These are phyloP conservation scores for Paraleonurus japonicus DNA, from an alignment of 257 asterid genomes.

Conservation along the genomic window DNA sequence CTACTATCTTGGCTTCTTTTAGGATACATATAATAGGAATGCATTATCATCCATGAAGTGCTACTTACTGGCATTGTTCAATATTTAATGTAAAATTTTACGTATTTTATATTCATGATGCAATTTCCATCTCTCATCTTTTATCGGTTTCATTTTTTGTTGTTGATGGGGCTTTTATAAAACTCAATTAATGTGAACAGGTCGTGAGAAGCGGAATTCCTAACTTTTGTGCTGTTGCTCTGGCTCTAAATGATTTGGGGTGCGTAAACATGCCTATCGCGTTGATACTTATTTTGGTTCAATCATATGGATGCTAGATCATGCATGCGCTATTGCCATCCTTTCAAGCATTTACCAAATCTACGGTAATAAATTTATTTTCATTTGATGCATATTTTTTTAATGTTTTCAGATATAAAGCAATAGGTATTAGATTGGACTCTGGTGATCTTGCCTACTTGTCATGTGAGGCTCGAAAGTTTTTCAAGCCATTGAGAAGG, in stretches of 20 bases:
- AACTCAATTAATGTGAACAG: conserved; percentile 50
- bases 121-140: conserved; percentile 10
- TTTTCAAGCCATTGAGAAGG: conserved; percentile 69
- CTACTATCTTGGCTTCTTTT: neutral
- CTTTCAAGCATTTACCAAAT: no score
- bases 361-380: neutral
- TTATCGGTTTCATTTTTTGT: neutral
- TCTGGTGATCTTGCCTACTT: conserved; percentile 98
- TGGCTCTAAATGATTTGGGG: conserved; percentile 92
- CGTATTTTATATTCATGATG: conserved; percentile 13
- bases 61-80: neutral
- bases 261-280: conserved; percentile 38
- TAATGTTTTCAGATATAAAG: conserved; percentile 67
- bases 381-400: conserved; percentile 9
- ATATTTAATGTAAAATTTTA: conserved; percentile 5
- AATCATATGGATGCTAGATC: conserved; percentile 17
- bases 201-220: conserved; percentile 95
- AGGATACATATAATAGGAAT: neutral
- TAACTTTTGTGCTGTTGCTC: conserved; percentile 97
- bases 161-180: conserved; percentile 18
- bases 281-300: conserved; percentile 17
- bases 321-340: neutral
- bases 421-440: conserved; percentile 86
- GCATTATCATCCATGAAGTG: neutral
- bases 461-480: conserved; percentile 73